phyloP scores from a whole-genome alignment of 2,329 filamentous ascomycete species.

The Fusarium aywerte region DNA sequence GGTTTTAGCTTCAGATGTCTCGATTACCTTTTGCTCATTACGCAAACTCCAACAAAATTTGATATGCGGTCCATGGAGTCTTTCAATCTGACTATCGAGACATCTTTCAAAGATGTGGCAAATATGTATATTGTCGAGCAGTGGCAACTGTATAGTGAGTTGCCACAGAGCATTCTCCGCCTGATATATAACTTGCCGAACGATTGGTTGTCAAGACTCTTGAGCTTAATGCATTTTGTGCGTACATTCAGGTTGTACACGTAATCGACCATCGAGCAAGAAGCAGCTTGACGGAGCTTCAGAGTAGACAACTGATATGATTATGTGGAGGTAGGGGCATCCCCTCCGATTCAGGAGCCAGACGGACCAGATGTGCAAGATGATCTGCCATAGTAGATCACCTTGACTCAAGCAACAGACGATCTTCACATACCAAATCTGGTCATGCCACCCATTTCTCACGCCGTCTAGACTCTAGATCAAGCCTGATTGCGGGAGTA shows the following conservation, averaged over 20 bases:
- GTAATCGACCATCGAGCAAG: not conserved
- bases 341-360: slow-evolving; percentile 24
- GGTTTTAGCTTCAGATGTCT: not conserved
- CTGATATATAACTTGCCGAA: not conserved
- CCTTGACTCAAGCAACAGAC: slow-evolving; percentile 34
- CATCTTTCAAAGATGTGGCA: slow-evolving; percentile 27
- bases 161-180: slow-evolving; percentile 1
- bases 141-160: slow-evolving; percentile 25
- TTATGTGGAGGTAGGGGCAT: slow-evolving; percentile 15
- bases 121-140: slow-evolving; percentile 6
- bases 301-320: slow-evolving; percentile 5
- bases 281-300: not conserved
- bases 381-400: slow-evolving; percentile 32
- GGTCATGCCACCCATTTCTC: slow-evolving; percentile 16
- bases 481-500: slow-evolving; percentile 25
- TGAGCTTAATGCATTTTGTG: not conserved
- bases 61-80: slow-evolving; percentile 33
- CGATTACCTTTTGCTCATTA: not conserved
- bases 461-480: slow-evolving; percentile 9
- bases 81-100: slow-evolving; percentile 4
- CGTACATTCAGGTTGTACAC: not conserved
- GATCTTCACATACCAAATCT: slow-evolving; percentile 22
- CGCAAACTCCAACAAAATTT: slow-evolving; percentile 23
- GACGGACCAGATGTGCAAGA: slow-evolving; percentile 9
- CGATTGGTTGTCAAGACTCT: not conserved